Evolutionary conservation across 1,139 yeast species (phyloP).

Genomic region (Suhomyces terraborum): DNA sequence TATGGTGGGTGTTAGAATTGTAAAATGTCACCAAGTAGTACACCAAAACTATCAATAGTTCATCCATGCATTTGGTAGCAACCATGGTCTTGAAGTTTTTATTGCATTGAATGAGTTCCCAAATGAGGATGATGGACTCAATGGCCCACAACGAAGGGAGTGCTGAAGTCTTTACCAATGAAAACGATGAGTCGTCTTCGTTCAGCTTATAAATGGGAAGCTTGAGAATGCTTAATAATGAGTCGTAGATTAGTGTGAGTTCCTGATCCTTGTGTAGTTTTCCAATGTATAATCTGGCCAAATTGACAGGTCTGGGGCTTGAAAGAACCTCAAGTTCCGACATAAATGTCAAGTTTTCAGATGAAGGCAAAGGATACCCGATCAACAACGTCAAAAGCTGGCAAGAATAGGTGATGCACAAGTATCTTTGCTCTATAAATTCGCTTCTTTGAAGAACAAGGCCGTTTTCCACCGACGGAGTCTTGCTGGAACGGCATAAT

Average conservation of each 20-base stretch:
- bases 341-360: constrained; percentile 48
- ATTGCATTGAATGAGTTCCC: constrained; percentile 82
- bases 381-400: constrained; percentile 66
- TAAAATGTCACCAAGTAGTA: constrained; percentile 58
- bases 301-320: constrained; percentile 42
- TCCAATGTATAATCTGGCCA: constrained; percentile 54
- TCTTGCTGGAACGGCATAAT: constrained; percentile 43
- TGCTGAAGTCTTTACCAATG: constrained; percentile 16
- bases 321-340: constrained; percentile 26
- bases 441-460: constrained; percentile 24
- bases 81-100: constrained; percentile 50
- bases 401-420: constrained; percentile 57
- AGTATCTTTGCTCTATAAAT: constrained; percentile 51
- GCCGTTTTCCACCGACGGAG: constrained; percentile 40
- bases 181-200: constrained; percentile 23
- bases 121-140: constrained; percentile 62
- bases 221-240: constrained; percentile 50
- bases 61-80: constrained; percentile 51
- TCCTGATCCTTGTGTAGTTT: constrained; percentile 58
- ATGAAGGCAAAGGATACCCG: constrained; percentile 62
- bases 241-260: constrained; percentile 46
- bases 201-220: constrained; percentile 37
- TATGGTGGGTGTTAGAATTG: constrained; percentile 34
- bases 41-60: constrained; percentile 54
- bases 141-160: constrained; percentile 52